Base-by-base conservation (phyloP, 495 filamentous ascomycete genomes). In the Monascus purpureus region DNA sequence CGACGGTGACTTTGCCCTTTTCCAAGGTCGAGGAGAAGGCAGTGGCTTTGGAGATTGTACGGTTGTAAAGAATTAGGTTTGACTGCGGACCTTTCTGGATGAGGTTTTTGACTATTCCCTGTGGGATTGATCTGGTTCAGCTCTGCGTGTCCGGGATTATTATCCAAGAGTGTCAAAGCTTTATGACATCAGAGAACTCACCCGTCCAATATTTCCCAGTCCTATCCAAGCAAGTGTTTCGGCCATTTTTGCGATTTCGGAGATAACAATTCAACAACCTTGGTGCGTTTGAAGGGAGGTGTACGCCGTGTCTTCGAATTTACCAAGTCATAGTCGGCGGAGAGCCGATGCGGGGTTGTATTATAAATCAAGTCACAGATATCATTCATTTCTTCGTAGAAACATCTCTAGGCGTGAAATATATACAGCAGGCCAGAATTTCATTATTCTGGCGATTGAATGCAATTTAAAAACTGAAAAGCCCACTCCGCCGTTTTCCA, bases 51-150 rank as follows among this genome's bases (percentile, higher is more conserved):
- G 73, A 50, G 22, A 52, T 53, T 7, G 77, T 83, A 40, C 86
- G 81, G 61, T 93, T 95, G 66, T 72, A 85, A 39, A 93, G 54
- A 15, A 83, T 65, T 1, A 93, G 46, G 27, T 69, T 61, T 7
- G 70, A 59, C 22, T 87, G 72, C 28, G 70, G 64, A 20, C 72
- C 85, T 49, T 92, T 93, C 41, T 72, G 55, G 11, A 78, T 75
- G 18, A 95, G 57, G 54, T 93, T 95, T 47, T 75, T 77, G 53
- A 62, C 67, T 83, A 93, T 93, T 36, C 82, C 85, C 80, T 90
- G 52, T 3, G 32, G 16, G 28, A 8, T 16, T n/a, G n/a, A n/a
- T 14, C 26, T 24, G 9, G 33, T 14, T 37, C 1, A 12, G n/a
- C 28, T 35, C 29, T 41, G 28, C 42, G 15, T 40, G 42, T 35